Evolutionary conservation across 257 asterid genomes (phyloP), one percentile per base, ranked within the genome.

Genomic region (Echites panduratus): DNA sequence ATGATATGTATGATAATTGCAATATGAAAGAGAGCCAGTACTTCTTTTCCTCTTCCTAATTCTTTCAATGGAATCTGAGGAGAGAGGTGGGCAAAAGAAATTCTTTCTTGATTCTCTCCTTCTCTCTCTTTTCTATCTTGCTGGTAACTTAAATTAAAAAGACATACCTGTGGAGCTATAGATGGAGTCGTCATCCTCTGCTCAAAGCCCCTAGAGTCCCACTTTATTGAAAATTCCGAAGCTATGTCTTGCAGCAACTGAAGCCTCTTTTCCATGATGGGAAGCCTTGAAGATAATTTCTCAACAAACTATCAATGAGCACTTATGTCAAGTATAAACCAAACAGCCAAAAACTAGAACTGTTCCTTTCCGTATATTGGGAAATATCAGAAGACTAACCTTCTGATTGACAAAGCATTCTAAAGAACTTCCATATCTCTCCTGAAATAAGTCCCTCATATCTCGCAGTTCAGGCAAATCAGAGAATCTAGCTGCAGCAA

Each of bases 401-500:
- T 89, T 95, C 75, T 84, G 91, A 77, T 84, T 90, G 57, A 90
- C 98, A 84, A 80, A 88, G 78, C 79, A 74, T 77, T 90, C 94
- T 61, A 95, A 81, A 58, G 73, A 67, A 84, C 75, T 85, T 78
- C 88, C 97, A 71, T 92, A 92, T 92, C 88, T 87, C 84, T 87
- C 86, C 80, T 85, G 89, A 82, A 90, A 85, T 75, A 79, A 50
- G 81, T 92, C 96, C 84, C 99, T 89, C 56, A 95, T 90, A 29
- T 95, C 99, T 70, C 98, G 87, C 70, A 95, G 82, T 82, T 95
- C 99, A 70, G 99, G 99, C 76, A 92, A 83, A 81, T 95, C 98
- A 50, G 98, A 92, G 84, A 95, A 89, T 84, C 99, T 89, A 65
- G 99, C 98, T 65, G 99, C 99, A 74, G 99, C 99, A 87, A 88